phyloP scores from a whole-genome alignment of 2,329 filamentous ascomycete genomes.

The Remersonia thermophila region DNA sequence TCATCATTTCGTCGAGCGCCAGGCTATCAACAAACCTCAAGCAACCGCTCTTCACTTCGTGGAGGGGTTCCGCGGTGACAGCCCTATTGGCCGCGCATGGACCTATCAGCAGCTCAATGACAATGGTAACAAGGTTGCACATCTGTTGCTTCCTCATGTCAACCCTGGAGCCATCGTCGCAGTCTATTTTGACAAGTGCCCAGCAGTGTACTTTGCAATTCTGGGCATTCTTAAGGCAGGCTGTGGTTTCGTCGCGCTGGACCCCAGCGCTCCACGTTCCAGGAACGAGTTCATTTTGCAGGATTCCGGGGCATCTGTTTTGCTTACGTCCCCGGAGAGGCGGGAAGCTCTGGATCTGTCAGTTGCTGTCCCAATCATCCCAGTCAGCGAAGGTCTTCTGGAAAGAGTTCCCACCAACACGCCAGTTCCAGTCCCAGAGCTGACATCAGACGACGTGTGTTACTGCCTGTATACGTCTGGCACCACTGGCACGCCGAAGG shows the following conservation, averaged over 20 bases:
- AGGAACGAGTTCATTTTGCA: slow-evolving; percentile 66
- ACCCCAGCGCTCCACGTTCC: slow-evolving; percentile 57
- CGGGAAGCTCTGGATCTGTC: slow-evolving; percentile 22
- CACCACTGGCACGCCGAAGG: slow-evolving; percentile 77
- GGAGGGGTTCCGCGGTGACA: slow-evolving; percentile 35
- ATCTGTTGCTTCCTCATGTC: slow-evolving; percentile 43
- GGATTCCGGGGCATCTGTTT: slow-evolving; percentile 54
- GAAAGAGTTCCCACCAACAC: not conserved
- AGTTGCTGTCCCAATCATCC: slow-evolving; percentile 22
- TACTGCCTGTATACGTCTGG: slow-evolving; percentile 84
- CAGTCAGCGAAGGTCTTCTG: slow-evolving; percentile 23
- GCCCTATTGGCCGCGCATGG: slow-evolving; percentile 45
- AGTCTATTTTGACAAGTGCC: slow-evolving; percentile 73
- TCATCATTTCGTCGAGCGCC: slow-evolving; percentile 66
- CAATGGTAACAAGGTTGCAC: slow-evolving; percentile 60
- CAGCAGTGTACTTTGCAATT: slow-evolving; percentile 72
- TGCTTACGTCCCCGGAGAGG: slow-evolving; percentile 41
- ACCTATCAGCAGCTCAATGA: slow-evolving; percentile 60
- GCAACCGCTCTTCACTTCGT: slow-evolving; percentile 67
- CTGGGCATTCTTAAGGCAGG: slow-evolving; percentile 73
- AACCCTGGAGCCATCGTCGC: slow-evolving; percentile 52
- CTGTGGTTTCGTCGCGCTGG: slow-evolving; percentile 69
- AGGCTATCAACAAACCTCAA: slow-evolving; percentile 42
- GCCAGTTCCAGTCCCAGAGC: no score
- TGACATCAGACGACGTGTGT: slow-evolving; percentile 41